Conservation (phyloP, 78 protist genomes). For the Dictyostelium capitatum region DNA sequence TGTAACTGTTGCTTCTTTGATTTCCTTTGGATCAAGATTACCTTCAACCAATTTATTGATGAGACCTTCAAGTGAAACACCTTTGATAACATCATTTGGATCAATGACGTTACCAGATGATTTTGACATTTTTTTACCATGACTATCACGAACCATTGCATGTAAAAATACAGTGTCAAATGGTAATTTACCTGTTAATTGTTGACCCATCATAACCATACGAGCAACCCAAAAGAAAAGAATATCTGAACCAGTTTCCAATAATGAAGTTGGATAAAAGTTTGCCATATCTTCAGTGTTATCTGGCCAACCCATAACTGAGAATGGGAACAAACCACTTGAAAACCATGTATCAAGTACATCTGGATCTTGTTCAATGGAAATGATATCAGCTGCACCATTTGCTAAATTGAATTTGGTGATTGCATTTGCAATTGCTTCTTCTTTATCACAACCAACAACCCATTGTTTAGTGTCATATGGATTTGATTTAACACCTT, state of each 20-base stretch:
- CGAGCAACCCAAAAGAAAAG: slow-evolving; percentile 98
- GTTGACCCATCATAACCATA: slow-evolving; percentile 95
- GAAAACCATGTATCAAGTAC: slow-evolving; percentile 98
- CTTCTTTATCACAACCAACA: slow-evolving; percentile 60
- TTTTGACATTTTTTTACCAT: slow-evolving; percentile 99
- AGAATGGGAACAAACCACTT: slow-evolving; percentile 99
- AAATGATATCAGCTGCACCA: neutral
- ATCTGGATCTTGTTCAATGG: slow-evolving; percentile 90
- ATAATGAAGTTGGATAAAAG: slow-evolving; percentile 90
- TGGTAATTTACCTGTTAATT: slow-evolving; percentile 81
- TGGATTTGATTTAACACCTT: slow-evolving; percentile 50
- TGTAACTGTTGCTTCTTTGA: slow-evolving; percentile 63
- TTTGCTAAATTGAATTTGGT: neutral
- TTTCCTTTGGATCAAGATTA: slow-evolving; percentile 56
- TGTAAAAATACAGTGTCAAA: slow-evolving; percentile 89
- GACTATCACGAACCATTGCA: slow-evolving; percentile 95
- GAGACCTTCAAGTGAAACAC: slow-evolving; percentile 46
- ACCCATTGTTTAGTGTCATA: slow-evolving; percentile 63
- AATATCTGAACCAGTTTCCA: slow-evolving; percentile 98
- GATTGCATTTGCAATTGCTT: slow-evolving; percentile 46
- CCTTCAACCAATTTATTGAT: neutral
- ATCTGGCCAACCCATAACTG: slow-evolving; percentile 98
- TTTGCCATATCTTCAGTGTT: slow-evolving; percentile 53
- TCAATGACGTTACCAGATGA: slow-evolving; percentile 96
- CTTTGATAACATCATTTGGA: slow-evolving; percentile 90